phyloP scores from a whole-genome alignment of 2,329 filamentous ascomycete species.

The Exophiala sp. region DNA sequence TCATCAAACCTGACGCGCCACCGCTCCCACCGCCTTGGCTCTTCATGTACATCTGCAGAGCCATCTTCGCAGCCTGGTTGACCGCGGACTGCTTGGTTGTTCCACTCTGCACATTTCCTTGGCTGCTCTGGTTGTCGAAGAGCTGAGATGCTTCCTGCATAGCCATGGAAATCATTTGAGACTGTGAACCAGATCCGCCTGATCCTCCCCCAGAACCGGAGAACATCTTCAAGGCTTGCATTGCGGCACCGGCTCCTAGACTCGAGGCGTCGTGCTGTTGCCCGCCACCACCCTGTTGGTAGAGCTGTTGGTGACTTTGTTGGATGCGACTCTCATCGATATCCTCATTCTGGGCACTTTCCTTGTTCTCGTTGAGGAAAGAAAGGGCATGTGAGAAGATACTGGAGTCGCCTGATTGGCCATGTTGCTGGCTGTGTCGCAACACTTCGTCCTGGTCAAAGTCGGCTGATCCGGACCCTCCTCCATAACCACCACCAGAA shows the following conservation, averaged over 20 bases:
- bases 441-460: constrained; percentile 52
- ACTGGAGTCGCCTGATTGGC: constrained; percentile 46
- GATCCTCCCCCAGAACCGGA: constrained; percentile 27
- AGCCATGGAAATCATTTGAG: constrained; percentile 74
- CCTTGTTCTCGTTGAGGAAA: constrained; percentile 51
- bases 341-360: constrained; percentile 42
- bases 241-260: constrained; percentile 41
- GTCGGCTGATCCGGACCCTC: constrained; percentile 26
- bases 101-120: constrained; percentile 51
- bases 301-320: constrained; percentile 70
- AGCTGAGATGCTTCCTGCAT: constrained; percentile 83
- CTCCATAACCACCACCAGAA: constrained; percentile 6
- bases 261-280: constrained; percentile 44
- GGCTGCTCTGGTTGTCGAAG: constrained; percentile 54
- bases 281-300: constrained; percentile 49
- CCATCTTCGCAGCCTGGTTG: constrained; percentile 74
- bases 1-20: constrained; percentile 48
- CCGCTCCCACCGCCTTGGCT: constrained; percentile 53
- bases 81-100: constrained; percentile 76
- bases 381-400: constrained; percentile 55
- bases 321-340: constrained; percentile 53
- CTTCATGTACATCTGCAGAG: constrained; percentile 88
- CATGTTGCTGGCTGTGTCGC: constrained; percentile 51
- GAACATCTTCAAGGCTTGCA: constrained; percentile 66
- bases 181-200: constrained; percentile 55